Evolutionary conservation across 352 stramenopile genomes (phyloP), one percentile per base, ranked within the genome.

Genomic region (Phytophthora pistaciae): DNA sequence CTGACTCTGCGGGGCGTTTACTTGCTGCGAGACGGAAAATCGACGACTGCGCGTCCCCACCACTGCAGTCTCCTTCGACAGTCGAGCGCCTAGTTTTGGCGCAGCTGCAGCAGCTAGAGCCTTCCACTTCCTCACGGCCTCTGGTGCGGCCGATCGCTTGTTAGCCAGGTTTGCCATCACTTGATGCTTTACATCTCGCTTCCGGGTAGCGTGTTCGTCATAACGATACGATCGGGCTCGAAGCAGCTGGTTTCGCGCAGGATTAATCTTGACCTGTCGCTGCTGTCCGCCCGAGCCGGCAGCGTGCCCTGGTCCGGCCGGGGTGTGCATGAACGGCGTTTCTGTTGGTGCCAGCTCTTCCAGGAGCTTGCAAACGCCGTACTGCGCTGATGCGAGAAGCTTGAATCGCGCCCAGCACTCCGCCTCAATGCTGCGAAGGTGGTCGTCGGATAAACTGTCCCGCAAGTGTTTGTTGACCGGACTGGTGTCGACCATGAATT

Each of bases 401-500:
- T 78, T 80, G 40, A 73, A 85, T 6, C 85, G 77, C 1, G 67
- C 48, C 85, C 85, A 93, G 62, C 79, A 87, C 49, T 93, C 85
- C 0, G 46, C 66, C 50, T 92, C 84, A 0, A 93, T 70, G 0
- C 60, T 27, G 5, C 58, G 60, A 4, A 92, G n/a, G 21, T 83
- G 66, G 0, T 72, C 59, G 16, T 90, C 81, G 18, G 78, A 73
- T 7, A 92, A 60, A 33, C 77, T 61, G 9, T 80, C 64, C 3
- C 70, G 61, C 11, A 92, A 38, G 27, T 87, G 74, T n/a, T 80
- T 85, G 61, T 84, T 91, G 6, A 91, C 58, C 0, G 85, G 85
- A 48, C 84, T 92, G n/a, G 87, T 66, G 5, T 78, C 61, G 10
- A 83, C 60, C 16, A 92, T 84, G 38, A 89, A 91, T 66, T 93